These are phyloP conservation scores for Candida saitoana DNA, from an alignment of 805 yeast species.

Conservation along the genomic window DNA sequence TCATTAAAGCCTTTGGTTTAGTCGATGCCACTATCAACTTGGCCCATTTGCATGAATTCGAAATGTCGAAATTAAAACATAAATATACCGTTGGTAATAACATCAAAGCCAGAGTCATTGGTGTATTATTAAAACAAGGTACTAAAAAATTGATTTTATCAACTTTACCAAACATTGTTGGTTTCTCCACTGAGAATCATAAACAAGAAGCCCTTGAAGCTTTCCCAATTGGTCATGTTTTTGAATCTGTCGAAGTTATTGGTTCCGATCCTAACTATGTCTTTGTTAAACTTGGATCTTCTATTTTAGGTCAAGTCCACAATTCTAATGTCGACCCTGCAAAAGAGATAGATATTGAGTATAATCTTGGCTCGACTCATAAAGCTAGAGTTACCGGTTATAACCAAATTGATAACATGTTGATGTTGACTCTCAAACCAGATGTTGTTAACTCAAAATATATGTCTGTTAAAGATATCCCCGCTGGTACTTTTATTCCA, in stretches of 20 bases:
- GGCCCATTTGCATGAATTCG: conserved; percentile 57
- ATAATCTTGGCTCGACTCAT: conserved; percentile 61
- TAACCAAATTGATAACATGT: conserved; percentile 61
- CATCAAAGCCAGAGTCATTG: conserved; percentile 67
- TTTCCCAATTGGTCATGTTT: conserved; percentile 72
- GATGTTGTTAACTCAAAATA: conserved; percentile 59
- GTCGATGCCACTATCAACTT: conserved; percentile 67
- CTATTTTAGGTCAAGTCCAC: conserved; percentile 69
- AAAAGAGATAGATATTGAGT: conserved; percentile 44
- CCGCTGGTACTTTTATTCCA: conserved; percentile 62
- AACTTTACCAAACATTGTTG: conserved; percentile 50
- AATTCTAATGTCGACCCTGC: conserved; percentile 60
- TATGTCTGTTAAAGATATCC: conserved; percentile 67
- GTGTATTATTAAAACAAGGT: conserved; percentile 45
- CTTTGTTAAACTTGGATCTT: conserved; percentile 54
- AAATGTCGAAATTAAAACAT: conserved; percentile 48
- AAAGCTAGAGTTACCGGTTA: conserved; percentile 74
- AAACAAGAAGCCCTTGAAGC: conserved; percentile 45
- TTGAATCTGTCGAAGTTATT: conserved; percentile 55
- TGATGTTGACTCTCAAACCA: conserved; percentile 67
- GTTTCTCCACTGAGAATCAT: conserved; percentile 19
- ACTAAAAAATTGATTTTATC: conserved; percentile 65
- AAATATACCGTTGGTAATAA: conserved; percentile 64
- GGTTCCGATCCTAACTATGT: conserved; percentile 58
- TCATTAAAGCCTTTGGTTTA: conserved; percentile 71